Conservation (phyloP, 345 rosid genomes). For the Murraya koenigii region DNA sequence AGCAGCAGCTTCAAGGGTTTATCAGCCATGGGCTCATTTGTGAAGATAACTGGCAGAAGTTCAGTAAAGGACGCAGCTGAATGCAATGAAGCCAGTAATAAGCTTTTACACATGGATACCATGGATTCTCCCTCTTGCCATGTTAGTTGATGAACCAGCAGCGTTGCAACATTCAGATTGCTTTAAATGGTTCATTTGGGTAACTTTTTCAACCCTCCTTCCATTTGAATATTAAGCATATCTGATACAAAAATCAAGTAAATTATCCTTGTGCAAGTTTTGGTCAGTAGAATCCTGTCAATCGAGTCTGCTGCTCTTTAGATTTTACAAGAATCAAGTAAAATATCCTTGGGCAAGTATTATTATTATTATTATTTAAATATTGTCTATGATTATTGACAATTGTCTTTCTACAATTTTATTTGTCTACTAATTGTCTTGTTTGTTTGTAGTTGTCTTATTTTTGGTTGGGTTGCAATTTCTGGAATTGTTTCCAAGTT, state of each 20-base stretch:
- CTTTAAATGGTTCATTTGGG: not conserved
- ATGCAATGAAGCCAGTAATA: slow-evolving; percentile 34
- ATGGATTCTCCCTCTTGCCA: not conserved
- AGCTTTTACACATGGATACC: slow-evolving; percentile 16
- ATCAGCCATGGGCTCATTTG: slow-evolving; percentile 45
- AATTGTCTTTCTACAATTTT: no score
- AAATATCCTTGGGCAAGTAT: no score
- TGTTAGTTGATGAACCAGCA: not conserved
- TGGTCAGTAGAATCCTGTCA: not conserved
- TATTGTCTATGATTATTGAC: no score
- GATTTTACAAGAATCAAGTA: no score
- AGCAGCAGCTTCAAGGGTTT: slow-evolving; percentile 54
- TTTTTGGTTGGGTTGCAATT: no score
- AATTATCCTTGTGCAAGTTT: not conserved
- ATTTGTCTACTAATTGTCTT: no score
- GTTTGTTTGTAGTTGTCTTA: no score
- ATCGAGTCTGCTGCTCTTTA: slow-evolving; percentile 1
- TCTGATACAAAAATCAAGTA: not conserved
- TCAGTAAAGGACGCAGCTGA: slow-evolving; percentile 44
- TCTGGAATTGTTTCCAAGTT: no score
- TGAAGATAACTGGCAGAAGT: slow-evolving; percentile 35
- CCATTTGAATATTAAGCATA: not conserved
- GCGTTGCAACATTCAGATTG: not conserved
- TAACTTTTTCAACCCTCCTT: slow-evolving; percentile 12
- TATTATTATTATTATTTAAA: no score